Percentiles rank a stretch among this genome's conserved stretches.
These are phyloP conservation scores for Orbilia oligospora DNA, from an alignment of 2,329 filamentous ascomycete species.

Conservation along the genomic window DNA sequence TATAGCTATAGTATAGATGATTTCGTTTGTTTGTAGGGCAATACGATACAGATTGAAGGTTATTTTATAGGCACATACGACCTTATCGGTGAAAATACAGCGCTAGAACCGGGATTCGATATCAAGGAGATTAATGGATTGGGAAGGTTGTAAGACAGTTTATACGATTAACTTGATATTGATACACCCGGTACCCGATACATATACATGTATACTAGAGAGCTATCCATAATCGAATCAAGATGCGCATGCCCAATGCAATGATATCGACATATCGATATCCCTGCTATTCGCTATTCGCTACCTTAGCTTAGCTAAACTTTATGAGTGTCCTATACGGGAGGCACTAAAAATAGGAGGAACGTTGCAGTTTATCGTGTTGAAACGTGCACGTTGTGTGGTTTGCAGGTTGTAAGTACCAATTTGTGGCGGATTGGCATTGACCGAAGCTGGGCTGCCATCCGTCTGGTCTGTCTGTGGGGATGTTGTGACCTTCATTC, in stretches of 20 bases:
- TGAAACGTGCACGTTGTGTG: background rate
- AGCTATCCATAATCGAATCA: background rate
- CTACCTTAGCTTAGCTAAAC: too few species aligned
- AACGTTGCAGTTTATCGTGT: constrained; percentile 3
- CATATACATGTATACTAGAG: too few species aligned
- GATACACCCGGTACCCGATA: background rate
- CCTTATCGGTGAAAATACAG: constrained; percentile 29
- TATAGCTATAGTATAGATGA: too few species aligned
- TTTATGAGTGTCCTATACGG: too few species aligned
- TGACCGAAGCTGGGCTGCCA: background rate
- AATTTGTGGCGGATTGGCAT: background rate
- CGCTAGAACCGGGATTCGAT: constrained; percentile 11
- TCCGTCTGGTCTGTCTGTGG: constrained; percentile 14
- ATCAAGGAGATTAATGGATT: constrained; percentile 10
- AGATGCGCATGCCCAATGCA: background rate
- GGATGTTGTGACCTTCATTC: constrained; percentile 12
- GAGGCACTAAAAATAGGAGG: background rate
- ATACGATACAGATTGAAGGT: background rate
- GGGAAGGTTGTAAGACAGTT: constrained; percentile 23
- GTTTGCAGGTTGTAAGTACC: background rate
- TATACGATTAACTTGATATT: background rate
- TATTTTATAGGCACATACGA: too few species aligned
- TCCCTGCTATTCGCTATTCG: background rate
- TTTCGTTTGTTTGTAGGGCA: background rate
- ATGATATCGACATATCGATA: background rate